Percentiles rank a stretch among this genome's conserved stretches.
Conservation (phyloP, 495 filamentous ascomycete species). For the Emericellopsis terricola region DNA sequence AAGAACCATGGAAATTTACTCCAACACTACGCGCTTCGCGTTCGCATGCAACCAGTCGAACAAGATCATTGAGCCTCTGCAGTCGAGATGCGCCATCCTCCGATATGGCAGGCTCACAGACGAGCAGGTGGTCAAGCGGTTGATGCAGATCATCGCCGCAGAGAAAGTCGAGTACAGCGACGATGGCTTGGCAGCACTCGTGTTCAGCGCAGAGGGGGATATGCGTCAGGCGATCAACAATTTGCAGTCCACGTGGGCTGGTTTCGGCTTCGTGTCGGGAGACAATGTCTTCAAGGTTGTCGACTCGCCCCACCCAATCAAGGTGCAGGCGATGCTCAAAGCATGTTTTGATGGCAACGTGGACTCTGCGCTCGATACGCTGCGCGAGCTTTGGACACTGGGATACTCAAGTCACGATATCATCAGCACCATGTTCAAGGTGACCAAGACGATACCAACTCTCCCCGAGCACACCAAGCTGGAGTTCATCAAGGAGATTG, state of each 20-base stretch:
- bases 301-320: slow-evolving; percentile 90
- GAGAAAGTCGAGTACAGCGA: slow-evolving; percentile 79
- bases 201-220: slow-evolving; percentile 94
- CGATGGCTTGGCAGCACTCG: slow-evolving; percentile 84
- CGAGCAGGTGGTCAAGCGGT: slow-evolving; percentile 70
- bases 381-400: slow-evolving; percentile 85
- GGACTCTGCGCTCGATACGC: slow-evolving; percentile 65
- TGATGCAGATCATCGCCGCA: slow-evolving; percentile 81
- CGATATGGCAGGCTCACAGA: slow-evolving; percentile 88
- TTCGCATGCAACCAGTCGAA: slow-evolving; percentile 98
- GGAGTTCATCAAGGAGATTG: slow-evolving; percentile 95
- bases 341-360: slow-evolving; percentile 84
- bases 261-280: slow-evolving; percentile 89
- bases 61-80: slow-evolving; percentile 97
- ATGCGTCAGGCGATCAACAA: slow-evolving; percentile 99
- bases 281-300: slow-evolving; percentile 99
- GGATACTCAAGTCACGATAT: slow-evolving; percentile 96
- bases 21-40: slow-evolving; percentile 86
- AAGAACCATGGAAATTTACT: slow-evolving; percentile 98
- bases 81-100: slow-evolving; percentile 91
- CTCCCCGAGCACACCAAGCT: slow-evolving; percentile 87
- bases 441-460: slow-evolving; percentile 83
- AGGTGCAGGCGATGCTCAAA: slow-evolving; percentile 96
- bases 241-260: slow-evolving; percentile 84
- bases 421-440: slow-evolving; percentile 96